phyloP scores from a whole-genome alignment of 176 grass and related monocot genomes.

The Elaeis guineensis region DNA sequence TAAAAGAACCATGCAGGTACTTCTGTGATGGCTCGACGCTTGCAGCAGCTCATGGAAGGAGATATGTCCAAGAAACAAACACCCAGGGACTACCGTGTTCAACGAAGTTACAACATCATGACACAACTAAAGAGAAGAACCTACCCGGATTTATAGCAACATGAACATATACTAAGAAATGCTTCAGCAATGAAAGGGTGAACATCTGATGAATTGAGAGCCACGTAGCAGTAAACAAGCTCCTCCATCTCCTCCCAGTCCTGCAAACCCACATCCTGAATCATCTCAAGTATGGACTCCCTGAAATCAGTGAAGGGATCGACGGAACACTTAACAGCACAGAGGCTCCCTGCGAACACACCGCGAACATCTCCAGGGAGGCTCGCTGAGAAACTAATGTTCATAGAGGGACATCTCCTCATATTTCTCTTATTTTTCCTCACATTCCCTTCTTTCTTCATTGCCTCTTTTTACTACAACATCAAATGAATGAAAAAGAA shows the following conservation, averaged over 20 bases:
- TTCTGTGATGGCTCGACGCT: too few species aligned
- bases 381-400: neutral
- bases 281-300: neutral
- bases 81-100: too few species aligned
- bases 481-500: too few species aligned
- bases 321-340: neutral
- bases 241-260: conserved; percentile 10
- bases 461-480: too few species aligned
- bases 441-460: too few species aligned
- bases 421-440: neutral
- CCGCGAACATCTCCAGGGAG: neutral
- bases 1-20: too few species aligned
- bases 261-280: neutral
- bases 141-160: too few species aligned
- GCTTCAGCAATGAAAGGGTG: neutral
- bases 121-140: too few species aligned
- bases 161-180: neutral
- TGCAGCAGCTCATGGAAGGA: too few species aligned
- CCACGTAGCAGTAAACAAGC: conserved; percentile 1
- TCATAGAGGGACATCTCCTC: neutral
- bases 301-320: neutral
- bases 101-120: too few species aligned
- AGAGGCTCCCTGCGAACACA: neutral
- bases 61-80: too few species aligned
- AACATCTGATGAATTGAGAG: neutral